phyloP scores from a whole-genome alignment of 2,329 filamentous ascomycete species.

The Didymella segeticola region DNA sequence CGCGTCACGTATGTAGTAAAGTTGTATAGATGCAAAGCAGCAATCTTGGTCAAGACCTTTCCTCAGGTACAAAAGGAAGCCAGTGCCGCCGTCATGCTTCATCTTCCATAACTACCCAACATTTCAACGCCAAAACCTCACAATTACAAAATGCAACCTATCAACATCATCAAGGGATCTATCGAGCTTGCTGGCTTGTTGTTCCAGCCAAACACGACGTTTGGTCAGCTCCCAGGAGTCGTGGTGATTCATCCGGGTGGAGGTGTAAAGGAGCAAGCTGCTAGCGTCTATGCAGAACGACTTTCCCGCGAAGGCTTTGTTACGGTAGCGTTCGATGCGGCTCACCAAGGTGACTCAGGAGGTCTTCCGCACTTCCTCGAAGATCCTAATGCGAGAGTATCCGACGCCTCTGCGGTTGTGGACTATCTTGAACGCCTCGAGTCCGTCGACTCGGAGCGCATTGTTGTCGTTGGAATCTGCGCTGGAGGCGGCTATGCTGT shows the following conservation, averaged over 20 bases:
- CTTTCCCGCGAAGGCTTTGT: constrained; percentile 45
- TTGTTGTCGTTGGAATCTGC: constrained; percentile 52
- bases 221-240: no score
- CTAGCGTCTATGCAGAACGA: constrained; percentile 40
- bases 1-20: no score
- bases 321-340: constrained; percentile 48
- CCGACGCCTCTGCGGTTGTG: constrained; percentile 48
- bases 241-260: constrained; percentile 26
- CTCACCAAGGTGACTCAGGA: constrained; percentile 48
- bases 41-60: no score
- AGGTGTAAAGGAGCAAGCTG: constrained; percentile 51
- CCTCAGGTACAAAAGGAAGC: no score
- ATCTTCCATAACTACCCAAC: no score
- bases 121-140: no score
- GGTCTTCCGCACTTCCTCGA: constrained; percentile 50
- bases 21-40: no score
- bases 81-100: no score
- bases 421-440: constrained; percentile 41
- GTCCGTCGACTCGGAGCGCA: constrained; percentile 42
- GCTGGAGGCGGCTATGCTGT: constrained; percentile 47
- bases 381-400: constrained; percentile 47
- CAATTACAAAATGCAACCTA: no score
- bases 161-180: no score
- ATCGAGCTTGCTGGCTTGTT: no score
- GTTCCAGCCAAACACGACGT: no score